Evolutionary conservation across 106 monocot species (phyloP), one percentile per base, ranked within the genome.

Genomic region (Apostasia shenzhenica): DNA sequence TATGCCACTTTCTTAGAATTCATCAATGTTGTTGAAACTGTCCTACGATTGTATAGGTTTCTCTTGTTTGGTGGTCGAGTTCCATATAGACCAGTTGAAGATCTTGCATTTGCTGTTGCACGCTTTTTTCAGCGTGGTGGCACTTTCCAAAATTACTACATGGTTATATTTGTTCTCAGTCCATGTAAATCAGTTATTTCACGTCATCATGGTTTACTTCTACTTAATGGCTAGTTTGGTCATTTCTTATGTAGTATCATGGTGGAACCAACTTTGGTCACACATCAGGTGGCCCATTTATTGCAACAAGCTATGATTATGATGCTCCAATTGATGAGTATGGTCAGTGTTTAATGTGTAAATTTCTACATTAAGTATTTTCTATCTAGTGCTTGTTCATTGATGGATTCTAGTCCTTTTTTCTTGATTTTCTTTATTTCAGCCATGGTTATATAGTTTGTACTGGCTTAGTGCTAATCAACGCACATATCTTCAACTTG

Each of bases 311-410:
- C 70, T 99, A 99, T 78, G 99, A 99, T 63, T 99, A 99, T 69
- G 89, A 99, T 87, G 97, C 97, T 68, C 97, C 97, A 2, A 90
- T 99, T 44, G 93, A 99, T 75, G 99, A 99, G 71, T 99, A 99
- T 78, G 99, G 99, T 99, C 80, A 66, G 76, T 12, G 63, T 58
- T 4, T 1, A 6, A 54, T 74, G 8, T n/a, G 9, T 42, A 6
- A 39, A 2, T 61, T 2, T 2, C 10, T 41, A 11, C 8, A 45
- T 38, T 53, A 4, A 8, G 9, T 53, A 65, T 26, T 45, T 47
- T 8, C 37, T 38, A 47, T 48, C 6, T 48, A 48, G 1, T 48
- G 14, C 48, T 65, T 65, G 26, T 65, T 48, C 56, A 9, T 50
- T 50, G 8, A 50, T 50, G 8, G 8, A 50, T 26, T 26, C 26